Evolutionary conservation across 768 basidiomycete genomes (phyloP), one percentile per base, ranked within the genome.

Genomic region (Pholiota conissans): DNA sequence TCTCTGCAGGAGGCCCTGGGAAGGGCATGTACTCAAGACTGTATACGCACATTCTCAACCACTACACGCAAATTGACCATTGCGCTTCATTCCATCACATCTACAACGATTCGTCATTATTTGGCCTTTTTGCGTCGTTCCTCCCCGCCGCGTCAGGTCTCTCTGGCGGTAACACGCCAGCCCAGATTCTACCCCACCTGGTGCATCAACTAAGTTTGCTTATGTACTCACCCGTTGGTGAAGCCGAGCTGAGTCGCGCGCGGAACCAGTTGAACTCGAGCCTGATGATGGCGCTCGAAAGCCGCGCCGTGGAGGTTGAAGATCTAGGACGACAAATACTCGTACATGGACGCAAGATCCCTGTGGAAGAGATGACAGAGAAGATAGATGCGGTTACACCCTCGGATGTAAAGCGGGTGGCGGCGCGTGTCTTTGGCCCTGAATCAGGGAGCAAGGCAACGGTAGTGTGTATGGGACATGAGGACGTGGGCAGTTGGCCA

Each of bases 21-120:
- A 98, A 98, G 77, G 96, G 96, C 65, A 98, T 98, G 96, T 98
- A 97, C 79, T 94, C 95, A 30, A 89, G 96, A 24, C 76, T 98
- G 27, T 98, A 98, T 77, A 96, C 94, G 9, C 87, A 94, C 69
- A 93, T 98, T 66, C 86, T 98, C 57, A 98, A 98, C 71, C 90
- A 92, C 67, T 92, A 94, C 76, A 84, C 93, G 50, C 87, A 92
- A 67, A 84, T 98, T 66, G 96, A 98, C 71, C 93, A 95, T 71
- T 98, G 95, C 71, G 89, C 91, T 8, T 89, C 93, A 18, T 98
- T 97, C 87, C 95, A 98, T 70, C 96, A 98, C 73, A 95, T 95
- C 68, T 98, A 98, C 74, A 86, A 87, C 56, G 95, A 98, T 70
- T 91, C 93, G 0, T 93, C 93, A 3, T 79, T 98, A 5, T 97